Evolutionary conservation across 768 basidiomycete genomes (phyloP), one percentile per base, ranked within the genome.

Genomic region (Podaxis sp.): DNA sequence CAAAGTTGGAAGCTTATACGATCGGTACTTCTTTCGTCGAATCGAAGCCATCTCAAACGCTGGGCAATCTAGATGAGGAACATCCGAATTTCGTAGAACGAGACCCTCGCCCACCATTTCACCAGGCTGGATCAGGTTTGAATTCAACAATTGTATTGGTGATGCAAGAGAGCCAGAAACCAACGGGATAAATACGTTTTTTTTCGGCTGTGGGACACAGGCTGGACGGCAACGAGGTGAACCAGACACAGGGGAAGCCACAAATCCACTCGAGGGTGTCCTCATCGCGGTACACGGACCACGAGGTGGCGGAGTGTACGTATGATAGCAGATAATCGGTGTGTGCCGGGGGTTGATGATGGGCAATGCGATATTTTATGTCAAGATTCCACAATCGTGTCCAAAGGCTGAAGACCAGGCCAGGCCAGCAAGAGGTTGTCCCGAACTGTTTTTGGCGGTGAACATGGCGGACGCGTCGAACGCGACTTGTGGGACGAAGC

Each of bases 1-100:
- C 61, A 62, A 37, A 62, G 53, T 47, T 38, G 37, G 33, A 47
- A 62, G 61, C 54, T 56, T 56, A 50, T 49, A 56, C 56, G 61
- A 62, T 62, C 61, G 46, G 54, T 25, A 15, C 54, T 62, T 62
- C 61, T 62, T 62, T 47, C 53, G 53, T 46, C 43, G 25, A 38
- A 49, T 24, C 29, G 53, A 55, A 55, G 53, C 53, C 27, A 37
- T 36, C 52, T 19, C 12, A 56, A 56, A 22, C 51, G 50, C n/a
- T 52, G 36, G 17, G n/a, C 49, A 38, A 60, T 60, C 59, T 60
- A 36, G 58, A 59, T 59, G 59, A 60, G 59, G 59, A 43, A 43
- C 59, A 54, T 4, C 37, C 25, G 24, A 40, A 55, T 38, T 40
- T 40, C 43, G 19, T 19, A 38, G 24, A 37, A 40, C 25, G 33